Evolutionary conservation across 1,284 basidiomycete species (phyloP).

Genomic region (Flammula alnicola): DNA sequence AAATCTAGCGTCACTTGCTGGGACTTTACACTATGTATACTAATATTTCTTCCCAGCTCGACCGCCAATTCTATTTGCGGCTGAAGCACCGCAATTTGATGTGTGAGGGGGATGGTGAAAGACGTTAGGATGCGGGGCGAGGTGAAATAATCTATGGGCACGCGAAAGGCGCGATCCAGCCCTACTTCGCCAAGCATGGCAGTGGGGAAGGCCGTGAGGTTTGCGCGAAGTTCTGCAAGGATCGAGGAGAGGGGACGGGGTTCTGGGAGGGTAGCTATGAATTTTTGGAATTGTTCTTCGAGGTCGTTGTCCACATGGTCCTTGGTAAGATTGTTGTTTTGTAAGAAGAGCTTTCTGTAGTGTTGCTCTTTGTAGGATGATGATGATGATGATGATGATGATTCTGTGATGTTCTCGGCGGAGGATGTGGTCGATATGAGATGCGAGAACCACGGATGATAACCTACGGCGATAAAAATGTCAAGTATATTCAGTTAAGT

Average conservation of each 20-base stretch:
- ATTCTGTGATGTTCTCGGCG: too few species aligned
- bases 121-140: conserved; percentile 59
- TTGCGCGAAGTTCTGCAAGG: conserved; percentile 55
- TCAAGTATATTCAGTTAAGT: too few species aligned
- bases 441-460: conserved; percentile 86
- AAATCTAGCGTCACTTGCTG: conserved; percentile 67
- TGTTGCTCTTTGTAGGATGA: conserved; percentile 58
- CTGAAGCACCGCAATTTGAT: conserved; percentile 76
- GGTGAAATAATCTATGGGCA: conserved; percentile 58
- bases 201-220: conserved; percentile 60
- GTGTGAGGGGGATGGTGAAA: conserved; percentile 72
- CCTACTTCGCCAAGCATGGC: conserved; percentile 88
- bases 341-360: conserved; percentile 64
- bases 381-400: conserved; percentile 36
- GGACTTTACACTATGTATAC: conserved; percentile 80
- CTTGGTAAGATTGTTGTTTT: conserved; percentile 19
- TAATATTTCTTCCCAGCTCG: conserved; percentile 70
- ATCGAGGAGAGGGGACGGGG: conserved; percentile 60
- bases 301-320: conserved; percentile 29
- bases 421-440: conserved; percentile 59
- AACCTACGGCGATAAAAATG: conserved; percentile 51
- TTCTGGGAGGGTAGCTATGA: conserved; percentile 64
- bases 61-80: conserved; percentile 80
- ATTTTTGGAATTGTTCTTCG: conserved; percentile 48
- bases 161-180: conserved; percentile 72